These are phyloP conservation scores for Hexamita inflata DNA, from an alignment of 208 protist species.

Conservation along the genomic window DNA sequence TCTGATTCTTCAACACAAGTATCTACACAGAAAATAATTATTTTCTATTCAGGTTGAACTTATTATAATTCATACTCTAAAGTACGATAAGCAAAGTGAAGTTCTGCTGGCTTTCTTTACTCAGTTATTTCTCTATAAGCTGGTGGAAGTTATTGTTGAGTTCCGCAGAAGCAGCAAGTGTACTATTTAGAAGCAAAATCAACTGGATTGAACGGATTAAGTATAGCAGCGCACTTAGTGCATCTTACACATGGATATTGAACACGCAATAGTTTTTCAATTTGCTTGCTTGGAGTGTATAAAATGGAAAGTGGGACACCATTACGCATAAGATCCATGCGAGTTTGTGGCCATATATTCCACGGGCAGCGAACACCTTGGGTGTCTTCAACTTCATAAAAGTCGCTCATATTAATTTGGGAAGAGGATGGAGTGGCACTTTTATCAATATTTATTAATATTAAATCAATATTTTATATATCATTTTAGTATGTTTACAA, in stretches of 20 bases:
- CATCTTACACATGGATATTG: not conserved
- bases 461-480: too few species aligned
- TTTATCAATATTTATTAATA: too few species aligned
- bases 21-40: conserved; percentile 14
- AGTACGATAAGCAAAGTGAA: not conserved
- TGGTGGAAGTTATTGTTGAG: not conserved
- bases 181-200: not conserved
- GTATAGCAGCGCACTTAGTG: conserved; percentile 6
- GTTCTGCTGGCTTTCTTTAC: conserved; percentile 5
- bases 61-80: conserved; percentile 8
- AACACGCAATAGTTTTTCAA: not conserved
- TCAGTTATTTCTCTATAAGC: not conserved
- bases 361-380: not conserved
- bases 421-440: too few species aligned
- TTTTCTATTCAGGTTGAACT: not conserved
- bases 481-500: too few species aligned
- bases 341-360: conserved; percentile 6
- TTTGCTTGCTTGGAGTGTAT: not conserved
- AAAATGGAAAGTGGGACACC: conserved; percentile 12
- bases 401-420: too few species aligned
- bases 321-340: not conserved
- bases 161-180: not conserved
- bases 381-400: conserved; percentile 5
- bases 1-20: not conserved
- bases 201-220: conserved; percentile 9